phyloP scores from a whole-genome alignment of 2,329 filamentous ascomycete genomes.

The Penicillium sp. region DNA sequence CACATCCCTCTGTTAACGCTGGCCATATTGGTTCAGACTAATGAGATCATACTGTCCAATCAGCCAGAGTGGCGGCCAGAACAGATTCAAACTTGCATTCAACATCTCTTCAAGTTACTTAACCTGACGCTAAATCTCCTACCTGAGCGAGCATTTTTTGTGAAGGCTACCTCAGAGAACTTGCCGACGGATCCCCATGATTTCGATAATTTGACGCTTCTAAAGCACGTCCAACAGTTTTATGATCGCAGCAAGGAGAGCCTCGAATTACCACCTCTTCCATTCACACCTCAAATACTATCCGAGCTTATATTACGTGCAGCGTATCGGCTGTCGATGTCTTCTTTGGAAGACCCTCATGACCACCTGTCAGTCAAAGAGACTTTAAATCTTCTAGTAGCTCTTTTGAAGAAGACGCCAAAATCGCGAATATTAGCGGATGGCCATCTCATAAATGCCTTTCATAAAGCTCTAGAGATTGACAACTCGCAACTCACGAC shows the following conservation, averaged over 20 bases:
- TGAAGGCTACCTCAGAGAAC: constrained; percentile 37
- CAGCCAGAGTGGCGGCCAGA: constrained; percentile 14
- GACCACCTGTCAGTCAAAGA: constrained; percentile 48
- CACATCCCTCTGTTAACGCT: constrained; percentile 76
- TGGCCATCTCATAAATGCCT: constrained; percentile 31
- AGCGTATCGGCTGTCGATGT: constrained; percentile 40
- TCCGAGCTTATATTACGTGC: constrained; percentile 64
- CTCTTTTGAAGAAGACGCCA: constrained; percentile 40
- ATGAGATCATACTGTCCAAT: constrained; percentile 25
- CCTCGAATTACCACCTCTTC: constrained; percentile 58
- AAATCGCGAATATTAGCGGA: constrained; percentile 33
- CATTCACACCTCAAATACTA: constrained; percentile 54
- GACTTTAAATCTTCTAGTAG: constrained; percentile 57
- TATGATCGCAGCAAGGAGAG: constrained; percentile 69
- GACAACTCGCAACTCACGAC: constrained; percentile 23
- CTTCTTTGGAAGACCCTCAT: constrained; percentile 25
- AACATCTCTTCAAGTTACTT: constrained; percentile 27
- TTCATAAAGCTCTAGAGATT: constrained; percentile 24
- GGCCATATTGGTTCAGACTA: constrained; percentile 53
- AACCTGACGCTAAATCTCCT: constrained; percentile 34
- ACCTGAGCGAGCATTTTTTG: constrained; percentile 49
- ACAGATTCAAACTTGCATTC: constrained; percentile 20
- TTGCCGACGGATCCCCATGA: constrained; percentile 12
- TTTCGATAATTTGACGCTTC: constrained; percentile 39
- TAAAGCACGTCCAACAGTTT: constrained; percentile 61